Evolutionary conservation across 352 stramenopile species (phyloP), one percentile per base, ranked within the genome.

Genomic region (Phytopythium cucurbitacearum): DNA sequence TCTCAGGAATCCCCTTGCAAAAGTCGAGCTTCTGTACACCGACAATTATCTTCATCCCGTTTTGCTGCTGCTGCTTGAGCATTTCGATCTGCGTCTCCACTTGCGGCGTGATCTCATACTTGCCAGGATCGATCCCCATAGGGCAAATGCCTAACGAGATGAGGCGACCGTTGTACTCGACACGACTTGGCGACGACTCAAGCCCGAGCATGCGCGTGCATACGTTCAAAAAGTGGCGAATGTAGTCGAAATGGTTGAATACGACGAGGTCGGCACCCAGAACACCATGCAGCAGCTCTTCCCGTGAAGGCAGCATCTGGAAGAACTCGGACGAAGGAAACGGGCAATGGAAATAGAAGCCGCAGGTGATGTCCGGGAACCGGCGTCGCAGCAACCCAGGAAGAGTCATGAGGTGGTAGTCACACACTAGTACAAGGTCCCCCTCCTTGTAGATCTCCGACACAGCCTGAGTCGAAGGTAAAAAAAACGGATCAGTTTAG

Each of bases 241-340:
- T 84, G 66, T 96, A 94, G 56, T 96, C 87, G 48, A 95, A 96
- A 51, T 94, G 83, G 61, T 96, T 92, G 53, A 96, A 96, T 7
- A 82, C 84, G 4, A 96, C 83, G 15, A 96, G 67, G 36, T 96
- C 88, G 0, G 88, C 88, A 7, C 85, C 85, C 0, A 96, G 55
- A 1, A 96, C 80, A 7, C 88, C 88, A 36, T 93, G 80, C 13
- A 96, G 59, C 10, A 94, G 53, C 10, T 70, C 76, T 53, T 94
- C 80, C 8, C 86, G 78, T 2, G 76, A 76, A 3, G 87, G 85
- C 16, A 96, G 68, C 73, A 96, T 96, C 50, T 92, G 87, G 59
- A 96, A 96, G 52, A 97, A 93, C 62, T 95, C 87, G 9, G 83
- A 94, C 8, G 85, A 96, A 38, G 89, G 89, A 50, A 96, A 97